phyloP scores from a whole-genome alignment of 768 basidiomycete genomes.

The Mycena galericulata region DNA sequence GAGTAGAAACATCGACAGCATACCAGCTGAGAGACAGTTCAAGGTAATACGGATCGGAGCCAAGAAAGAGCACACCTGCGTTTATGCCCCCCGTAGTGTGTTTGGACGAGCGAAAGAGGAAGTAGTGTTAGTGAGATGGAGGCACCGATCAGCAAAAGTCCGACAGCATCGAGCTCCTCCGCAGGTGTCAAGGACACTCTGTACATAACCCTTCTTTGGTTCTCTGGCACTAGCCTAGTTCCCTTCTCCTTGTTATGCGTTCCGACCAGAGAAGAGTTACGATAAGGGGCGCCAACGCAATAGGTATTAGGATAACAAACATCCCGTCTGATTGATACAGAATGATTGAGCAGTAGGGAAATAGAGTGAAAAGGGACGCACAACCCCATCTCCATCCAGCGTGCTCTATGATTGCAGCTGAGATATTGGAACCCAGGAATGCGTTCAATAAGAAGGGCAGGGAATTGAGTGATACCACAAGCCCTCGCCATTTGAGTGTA shows the following conservation, averaged over 20 bases:
- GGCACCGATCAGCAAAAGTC: slow-evolving; percentile 62
- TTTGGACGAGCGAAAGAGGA: slow-evolving; percentile 63
- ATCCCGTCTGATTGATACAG: slow-evolving; percentile 55
- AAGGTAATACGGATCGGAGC: neutral
- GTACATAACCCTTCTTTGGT: slow-evolving; percentile 27
- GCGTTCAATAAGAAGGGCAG: slow-evolving; percentile 71
- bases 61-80: slow-evolving; percentile 53
- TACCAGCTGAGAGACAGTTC: slow-evolving; percentile 51
- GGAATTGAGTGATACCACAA: slow-evolving; percentile 52
- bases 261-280: slow-evolving; percentile 68
- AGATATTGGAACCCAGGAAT: slow-evolving; percentile 74
- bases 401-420: slow-evolving; percentile 54
- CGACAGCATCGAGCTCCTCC: slow-evolving; percentile 59
- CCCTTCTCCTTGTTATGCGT: slow-evolving; percentile 55
- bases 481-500: slow-evolving; percentile 66
- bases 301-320: slow-evolving; percentile 69
- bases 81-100: slow-evolving; percentile 56
- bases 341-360: no score
- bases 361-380: slow-evolving; percentile 46
- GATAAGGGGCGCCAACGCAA: slow-evolving; percentile 63
- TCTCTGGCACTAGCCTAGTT: slow-evolving; percentile 36
- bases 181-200: slow-evolving; percentile 40
- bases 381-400: slow-evolving; percentile 80
- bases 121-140: slow-evolving; percentile 65
- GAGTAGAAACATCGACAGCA: slow-evolving; percentile 64